A percentile compares a stretch with the other conserved stretches of the same genome.
Conservation (phyloP, 257 asterid species). For the Asclepias syriaca region DNA sequence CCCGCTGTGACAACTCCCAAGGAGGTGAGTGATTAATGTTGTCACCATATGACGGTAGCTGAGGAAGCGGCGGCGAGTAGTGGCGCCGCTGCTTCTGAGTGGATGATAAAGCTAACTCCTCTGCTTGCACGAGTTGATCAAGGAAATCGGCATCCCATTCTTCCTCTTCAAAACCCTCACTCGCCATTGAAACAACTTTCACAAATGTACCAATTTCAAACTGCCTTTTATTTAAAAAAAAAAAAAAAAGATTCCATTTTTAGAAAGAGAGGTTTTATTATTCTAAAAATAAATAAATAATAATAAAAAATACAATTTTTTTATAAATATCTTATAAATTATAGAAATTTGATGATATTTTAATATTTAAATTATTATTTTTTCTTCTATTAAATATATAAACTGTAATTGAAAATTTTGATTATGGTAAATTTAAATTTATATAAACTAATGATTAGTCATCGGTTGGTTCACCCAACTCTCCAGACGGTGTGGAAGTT, state of each 20-base stretch:
- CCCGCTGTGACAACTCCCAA: slow-evolving; percentile 71
- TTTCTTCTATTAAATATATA: too few relatives aligned
- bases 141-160: slow-evolving; percentile 63
- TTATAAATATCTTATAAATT: too few relatives aligned
- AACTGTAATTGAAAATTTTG: too few relatives aligned
- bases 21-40: slow-evolving; percentile 66
- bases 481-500: neutral
- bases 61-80: slow-evolving; percentile 19
- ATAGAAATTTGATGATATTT: too few relatives aligned
- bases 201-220: neutral
- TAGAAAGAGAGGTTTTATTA: too few relatives aligned
- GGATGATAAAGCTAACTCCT: slow-evolving; percentile 39
- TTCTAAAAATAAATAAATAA: too few relatives aligned
- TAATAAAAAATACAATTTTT: too few relatives aligned
- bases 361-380: too few relatives aligned
- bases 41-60: slow-evolving; percentile 13
- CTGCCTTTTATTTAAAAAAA: too few relatives aligned
- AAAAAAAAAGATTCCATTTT: too few relatives aligned
- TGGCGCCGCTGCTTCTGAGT: slow-evolving; percentile 10
- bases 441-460: neutral
- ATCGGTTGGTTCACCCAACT: neutral
- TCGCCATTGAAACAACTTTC: slow-evolving; percentile 40
- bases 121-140: slow-evolving; percentile 38
- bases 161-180: slow-evolving; percentile 50
- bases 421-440: too few relatives aligned